A percentile compares a stretch with the other conserved stretches of the same genome.
These are phyloP conservation scores for Kuraishia floccosa DNA, from an alignment of 805 yeast genomes.

Conservation along the genomic window DNA sequence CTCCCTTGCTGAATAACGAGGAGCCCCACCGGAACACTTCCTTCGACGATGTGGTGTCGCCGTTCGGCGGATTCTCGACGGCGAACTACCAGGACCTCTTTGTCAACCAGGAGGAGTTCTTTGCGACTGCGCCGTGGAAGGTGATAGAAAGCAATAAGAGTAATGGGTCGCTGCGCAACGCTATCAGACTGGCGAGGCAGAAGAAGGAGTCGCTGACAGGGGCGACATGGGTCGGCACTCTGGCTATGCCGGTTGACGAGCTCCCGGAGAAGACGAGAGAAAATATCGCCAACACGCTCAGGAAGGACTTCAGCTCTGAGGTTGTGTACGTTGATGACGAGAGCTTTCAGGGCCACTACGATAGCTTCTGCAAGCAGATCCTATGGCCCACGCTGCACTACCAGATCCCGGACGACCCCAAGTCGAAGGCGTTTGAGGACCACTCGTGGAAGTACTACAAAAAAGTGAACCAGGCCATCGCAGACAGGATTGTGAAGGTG, in stretches of 20 bases:
- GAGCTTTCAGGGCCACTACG: conserved; percentile 83
- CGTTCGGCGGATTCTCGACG: conserved; percentile 67
- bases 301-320: conserved; percentile 39
- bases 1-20: too few relatives aligned
- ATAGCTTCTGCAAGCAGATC: conserved; percentile 85
- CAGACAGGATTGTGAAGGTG: conserved; percentile 56
- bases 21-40: too few relatives aligned
- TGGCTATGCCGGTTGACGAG: conserved; percentile 84
- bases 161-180: conserved; percentile 82
- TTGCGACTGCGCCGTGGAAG: conserved; percentile 60
- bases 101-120: conserved; percentile 27
- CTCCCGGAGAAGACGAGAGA: conserved; percentile 46
- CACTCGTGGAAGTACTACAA: conserved; percentile 88
- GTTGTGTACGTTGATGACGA: conserved; percentile 69
- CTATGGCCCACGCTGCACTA: conserved; percentile 93
- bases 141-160: conserved; percentile 64
- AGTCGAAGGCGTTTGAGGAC: conserved; percentile 88
- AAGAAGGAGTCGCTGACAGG: conserved; percentile 23
- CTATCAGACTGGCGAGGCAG: conserved; percentile 50
- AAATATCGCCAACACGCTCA: conserved; percentile 38
- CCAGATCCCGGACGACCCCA: conserved; percentile 92
- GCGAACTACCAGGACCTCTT: conserved; percentile 42
- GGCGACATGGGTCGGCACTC: conserved; percentile 77
- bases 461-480: conserved; percentile 64
- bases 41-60: conserved; percentile 28